These are phyloP conservation scores for Coemansia sp. DNA, from an alignment of 192 early-diverging fungal species.

Conservation along the genomic window DNA sequence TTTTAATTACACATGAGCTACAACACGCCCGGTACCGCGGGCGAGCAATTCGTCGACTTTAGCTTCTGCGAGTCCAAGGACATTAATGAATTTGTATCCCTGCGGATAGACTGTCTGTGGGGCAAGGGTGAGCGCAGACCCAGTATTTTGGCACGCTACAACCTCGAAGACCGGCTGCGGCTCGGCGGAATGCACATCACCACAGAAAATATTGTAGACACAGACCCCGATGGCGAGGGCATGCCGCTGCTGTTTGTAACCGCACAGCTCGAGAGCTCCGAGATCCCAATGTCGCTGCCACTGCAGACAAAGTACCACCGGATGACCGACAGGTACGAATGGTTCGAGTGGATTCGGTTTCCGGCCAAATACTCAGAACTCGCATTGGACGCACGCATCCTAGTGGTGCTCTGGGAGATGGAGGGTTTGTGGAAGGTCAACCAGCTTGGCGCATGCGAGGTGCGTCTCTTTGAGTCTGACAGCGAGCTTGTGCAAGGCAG, in stretches of 20 bases:
- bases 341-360: conserved; percentile 92
- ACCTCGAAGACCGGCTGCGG: conserved; percentile 31
- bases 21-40: conserved; percentile 11
- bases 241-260: conserved; percentile 33
- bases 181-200: conserved; percentile 14
- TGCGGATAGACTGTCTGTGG: conserved; percentile 46
- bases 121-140: conserved; percentile 21
- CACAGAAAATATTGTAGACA: neutral
- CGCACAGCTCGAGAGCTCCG: conserved; percentile 45
- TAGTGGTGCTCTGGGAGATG: conserved; percentile 79
- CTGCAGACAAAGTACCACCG: conserved; percentile 44
- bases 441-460: conserved; percentile 73
- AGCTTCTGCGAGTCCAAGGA: conserved; percentile 53
- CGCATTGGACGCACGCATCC: conserved; percentile 65
- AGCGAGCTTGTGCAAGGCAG: conserved; percentile 86
- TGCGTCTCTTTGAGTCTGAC: conserved; percentile 78
- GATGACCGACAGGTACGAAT: conserved; percentile 34
- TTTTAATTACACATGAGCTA: conserved; percentile 31
- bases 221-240: neutral
- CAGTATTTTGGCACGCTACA: neutral
- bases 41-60: conserved; percentile 50
- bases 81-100: conserved; percentile 44
- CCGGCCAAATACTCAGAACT: conserved; percentile 87
- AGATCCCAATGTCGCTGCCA: conserved; percentile 38
- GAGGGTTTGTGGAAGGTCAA: conserved; percentile 69